These are phyloP conservation scores for Salix suchowensis DNA, from an alignment of 345 rosid genomes.

Conservation along the genomic window DNA sequence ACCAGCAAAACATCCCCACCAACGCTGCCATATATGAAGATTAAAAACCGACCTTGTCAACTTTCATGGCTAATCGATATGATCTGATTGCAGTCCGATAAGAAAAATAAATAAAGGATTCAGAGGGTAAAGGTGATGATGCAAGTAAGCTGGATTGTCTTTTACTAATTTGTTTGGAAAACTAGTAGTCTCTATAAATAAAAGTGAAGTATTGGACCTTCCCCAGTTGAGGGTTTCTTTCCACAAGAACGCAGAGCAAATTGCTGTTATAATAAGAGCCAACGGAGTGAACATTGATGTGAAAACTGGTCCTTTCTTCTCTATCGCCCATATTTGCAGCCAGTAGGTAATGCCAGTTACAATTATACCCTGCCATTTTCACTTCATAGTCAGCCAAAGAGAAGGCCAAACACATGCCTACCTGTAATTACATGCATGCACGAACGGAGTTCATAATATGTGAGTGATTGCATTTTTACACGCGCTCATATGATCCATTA, in stretches of 20 bases:
- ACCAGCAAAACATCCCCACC: constrained; percentile 71
- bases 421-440: too few relatives aligned
- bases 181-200: too few relatives aligned
- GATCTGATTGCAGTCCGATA: not conserved
- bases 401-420: too few relatives aligned
- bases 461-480: not conserved
- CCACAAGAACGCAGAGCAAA: constrained; percentile 62
- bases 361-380: constrained; percentile 55
- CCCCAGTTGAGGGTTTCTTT: constrained; percentile 67
- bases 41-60: not conserved
- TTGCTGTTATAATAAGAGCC: constrained; percentile 65
- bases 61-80: not conserved
- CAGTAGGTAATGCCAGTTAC: constrained; percentile 71
- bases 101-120: not conserved
- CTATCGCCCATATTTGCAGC: constrained; percentile 82
- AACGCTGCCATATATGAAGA: constrained; percentile 37
- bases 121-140: not conserved
- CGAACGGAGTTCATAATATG: too few relatives aligned
- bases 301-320: constrained; percentile 88
- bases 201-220: constrained; percentile 34
- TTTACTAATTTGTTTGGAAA: not conserved
- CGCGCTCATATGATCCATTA: not conserved
- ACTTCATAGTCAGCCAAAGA: not conserved
- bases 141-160: not conserved
- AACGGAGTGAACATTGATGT: constrained; percentile 72